Evolutionary conservation across 2,329 filamentous ascomycete genomes (phyloP).

Genomic region (Septoria petroselini): DNA sequence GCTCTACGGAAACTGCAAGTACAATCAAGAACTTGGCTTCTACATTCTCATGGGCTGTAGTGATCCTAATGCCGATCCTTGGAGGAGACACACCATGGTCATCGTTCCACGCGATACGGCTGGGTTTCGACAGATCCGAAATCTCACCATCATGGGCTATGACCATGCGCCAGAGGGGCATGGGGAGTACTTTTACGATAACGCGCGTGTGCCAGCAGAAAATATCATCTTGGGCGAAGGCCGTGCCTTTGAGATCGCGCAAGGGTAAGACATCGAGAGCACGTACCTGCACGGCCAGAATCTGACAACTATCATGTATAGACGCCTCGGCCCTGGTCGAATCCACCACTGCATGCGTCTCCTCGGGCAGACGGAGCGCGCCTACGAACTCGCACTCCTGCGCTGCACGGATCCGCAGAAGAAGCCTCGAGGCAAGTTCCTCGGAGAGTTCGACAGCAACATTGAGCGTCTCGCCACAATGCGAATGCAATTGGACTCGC

Average conservation of each 20-base stretch:
- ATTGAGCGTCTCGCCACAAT: slow-evolving; percentile 90
- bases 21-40: slow-evolving; percentile 82
- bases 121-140: slow-evolving; percentile 86
- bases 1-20: slow-evolving; percentile 97
- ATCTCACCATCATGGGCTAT: slow-evolving; percentile 90
- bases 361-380: slow-evolving; percentile 82
- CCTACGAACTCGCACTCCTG: slow-evolving; percentile 88
- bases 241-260: slow-evolving; percentile 96
- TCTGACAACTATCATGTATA: too few relatives aligned
- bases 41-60: slow-evolving; percentile 96
- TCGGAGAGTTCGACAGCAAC: slow-evolving; percentile 86
- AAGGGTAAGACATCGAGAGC: slow-evolving; percentile 54
- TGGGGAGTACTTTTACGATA: slow-evolving; percentile 80
- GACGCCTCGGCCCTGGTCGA: slow-evolving; percentile 83
- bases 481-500: slow-evolving; percentile 86
- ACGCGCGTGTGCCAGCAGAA: slow-evolving; percentile 77
- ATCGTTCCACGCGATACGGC: slow-evolving; percentile 80
- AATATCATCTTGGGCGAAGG: slow-evolving; percentile 91
- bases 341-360: slow-evolving; percentile 96
- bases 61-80: slow-evolving; percentile 71
- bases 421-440: slow-evolving; percentile 80
- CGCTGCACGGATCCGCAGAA: slow-evolving; percentile 87
- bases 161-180: slow-evolving; percentile 96
- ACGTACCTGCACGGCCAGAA: too few relatives aligned
- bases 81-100: slow-evolving; percentile 88